Percentiles rank a stretch among this genome's conserved stretches.
phyloP scores from a whole-genome alignment of 2,329 filamentous ascomycete species.

The Fusarium sp. region DNA sequence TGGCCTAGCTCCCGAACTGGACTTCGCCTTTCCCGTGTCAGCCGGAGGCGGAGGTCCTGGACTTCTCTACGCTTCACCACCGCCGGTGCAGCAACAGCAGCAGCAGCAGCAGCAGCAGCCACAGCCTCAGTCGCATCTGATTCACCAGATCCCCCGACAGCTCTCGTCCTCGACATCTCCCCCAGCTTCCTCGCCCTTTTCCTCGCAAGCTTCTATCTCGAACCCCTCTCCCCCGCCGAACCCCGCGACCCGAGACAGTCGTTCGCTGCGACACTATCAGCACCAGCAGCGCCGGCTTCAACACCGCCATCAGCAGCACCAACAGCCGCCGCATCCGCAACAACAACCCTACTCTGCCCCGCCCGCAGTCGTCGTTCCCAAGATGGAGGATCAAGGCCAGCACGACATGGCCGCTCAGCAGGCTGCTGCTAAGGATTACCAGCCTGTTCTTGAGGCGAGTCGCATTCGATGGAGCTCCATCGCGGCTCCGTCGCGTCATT shows the following conservation, averaged over 20 bases:
- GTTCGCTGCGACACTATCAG: constrained; percentile 26
- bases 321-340: constrained; percentile 20
- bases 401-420: constrained; percentile 69
- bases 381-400: constrained; percentile 51
- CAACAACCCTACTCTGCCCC: constrained; percentile 25
- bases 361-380: constrained; percentile 25
- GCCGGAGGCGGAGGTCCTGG: constrained; percentile 44
- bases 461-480: constrained; percentile 1
- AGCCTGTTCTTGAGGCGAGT: constrained; percentile 67
- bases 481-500: constrained; percentile 17
- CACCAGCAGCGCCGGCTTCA: constrained; percentile 34
- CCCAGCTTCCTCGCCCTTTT: constrained; percentile 31
- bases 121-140: constrained; percentile 23
- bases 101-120: constrained; percentile 17
- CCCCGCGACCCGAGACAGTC: constrained; percentile 13
- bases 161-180: constrained; percentile 28
- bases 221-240: constrained; percentile 31
- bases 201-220: constrained; percentile 30
- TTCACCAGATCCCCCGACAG: constrained; percentile 29
- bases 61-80: constrained; percentile 31
- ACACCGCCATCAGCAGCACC: constrained; percentile 28
- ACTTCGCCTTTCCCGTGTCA: constrained; percentile 41
- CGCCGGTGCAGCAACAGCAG: constrained; percentile 19
- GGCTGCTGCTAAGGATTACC: constrained; percentile 69
- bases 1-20: constrained; percentile 52